phyloP scores from a whole-genome alignment of 2,329 filamentous ascomycete genomes.

The Penicillium glabrum region DNA sequence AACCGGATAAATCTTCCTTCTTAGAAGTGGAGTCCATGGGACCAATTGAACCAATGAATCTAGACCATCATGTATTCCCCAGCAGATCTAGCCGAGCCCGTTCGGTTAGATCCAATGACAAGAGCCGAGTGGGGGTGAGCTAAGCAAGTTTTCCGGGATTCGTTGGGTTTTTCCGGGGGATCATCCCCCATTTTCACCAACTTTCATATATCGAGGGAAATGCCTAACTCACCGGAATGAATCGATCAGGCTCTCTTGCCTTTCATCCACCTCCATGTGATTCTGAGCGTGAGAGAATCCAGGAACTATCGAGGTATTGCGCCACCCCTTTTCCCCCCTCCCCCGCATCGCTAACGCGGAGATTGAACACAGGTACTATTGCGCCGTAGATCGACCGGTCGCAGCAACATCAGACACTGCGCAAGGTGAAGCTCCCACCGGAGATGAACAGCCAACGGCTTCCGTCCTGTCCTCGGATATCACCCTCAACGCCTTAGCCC shows the following conservation, averaged over 20 bases:
- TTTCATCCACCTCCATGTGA: conserved; percentile 8
- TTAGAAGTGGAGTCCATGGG: not conserved
- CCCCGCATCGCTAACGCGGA: not conserved
- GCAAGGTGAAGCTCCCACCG: not conserved
- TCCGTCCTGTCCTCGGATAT: conserved; percentile 24
- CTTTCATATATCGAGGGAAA: not conserved
- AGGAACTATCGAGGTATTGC: conserved; percentile 17
- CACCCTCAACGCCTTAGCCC: conserved; percentile 51
- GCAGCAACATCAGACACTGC: not conserved
- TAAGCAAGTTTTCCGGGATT: conserved; percentile 5
- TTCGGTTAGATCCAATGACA: too few species aligned
- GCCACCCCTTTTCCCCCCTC: not conserved
- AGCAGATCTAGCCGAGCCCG: not conserved
- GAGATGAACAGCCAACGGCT: conserved; percentile 8
- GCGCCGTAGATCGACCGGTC: conserved; percentile 4
- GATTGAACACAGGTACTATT: conserved; percentile 16
- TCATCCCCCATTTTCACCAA: not conserved
- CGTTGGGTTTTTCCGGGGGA: not conserved
- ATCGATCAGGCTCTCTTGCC: conserved; percentile 7
- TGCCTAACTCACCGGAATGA: conserved; percentile 8
- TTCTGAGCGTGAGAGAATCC: conserved; percentile 17
- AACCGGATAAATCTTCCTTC: too few species aligned
- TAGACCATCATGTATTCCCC: not conserved
- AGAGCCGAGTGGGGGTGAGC: not conserved
- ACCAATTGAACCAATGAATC: not conserved